phyloP scores from a whole-genome alignment of 2,329 filamentous ascomycete species.

The Aspergillus nomiae region DNA sequence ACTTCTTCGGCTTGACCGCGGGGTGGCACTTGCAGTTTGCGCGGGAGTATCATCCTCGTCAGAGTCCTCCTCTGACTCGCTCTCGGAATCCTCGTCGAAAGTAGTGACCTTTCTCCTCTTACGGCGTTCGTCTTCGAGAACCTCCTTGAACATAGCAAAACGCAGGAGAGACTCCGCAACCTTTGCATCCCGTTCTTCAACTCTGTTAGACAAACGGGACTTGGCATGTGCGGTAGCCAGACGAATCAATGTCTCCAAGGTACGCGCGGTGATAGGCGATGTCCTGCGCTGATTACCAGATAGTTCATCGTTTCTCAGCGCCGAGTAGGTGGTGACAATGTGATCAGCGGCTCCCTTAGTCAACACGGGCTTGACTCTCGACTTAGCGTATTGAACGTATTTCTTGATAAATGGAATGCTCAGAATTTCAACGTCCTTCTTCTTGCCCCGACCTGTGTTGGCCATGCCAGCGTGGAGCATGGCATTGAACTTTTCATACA shows the following conservation, averaged over 20 bases:
- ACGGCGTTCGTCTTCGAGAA: slow-evolving; percentile 74
- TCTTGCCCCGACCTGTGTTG: slow-evolving; percentile 71
- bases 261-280: slow-evolving; percentile 94
- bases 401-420: slow-evolving; percentile 99
- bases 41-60: slow-evolving; percentile 29
- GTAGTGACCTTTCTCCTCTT: slow-evolving; percentile 79
- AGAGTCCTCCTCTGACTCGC: slow-evolving; percentile 42
- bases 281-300: slow-evolving; percentile 92
- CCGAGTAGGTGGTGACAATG: slow-evolving; percentile 87
- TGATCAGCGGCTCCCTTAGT: slow-evolving; percentile 91
- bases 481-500: slow-evolving; percentile 93
- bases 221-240: slow-evolving; percentile 95
- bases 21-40: slow-evolving; percentile 30
- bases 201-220: slow-evolving; percentile 79
- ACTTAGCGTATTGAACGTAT: slow-evolving; percentile 98
- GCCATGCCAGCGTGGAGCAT: slow-evolving; percentile 95
- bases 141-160: slow-evolving; percentile 96
- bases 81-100: slow-evolving; percentile 61
- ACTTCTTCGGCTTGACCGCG: slow-evolving; percentile 35
- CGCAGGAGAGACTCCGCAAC: slow-evolving; percentile 87
- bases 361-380: slow-evolving; percentile 81
- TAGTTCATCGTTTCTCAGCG: slow-evolving; percentile 92
- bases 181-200: slow-evolving; percentile 85
- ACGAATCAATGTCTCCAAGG: slow-evolving; percentile 96
- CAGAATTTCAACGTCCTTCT: slow-evolving; percentile 80